Conservation (phyloP, 1,284 basidiomycete genomes). For the Grifola frondosa region DNA sequence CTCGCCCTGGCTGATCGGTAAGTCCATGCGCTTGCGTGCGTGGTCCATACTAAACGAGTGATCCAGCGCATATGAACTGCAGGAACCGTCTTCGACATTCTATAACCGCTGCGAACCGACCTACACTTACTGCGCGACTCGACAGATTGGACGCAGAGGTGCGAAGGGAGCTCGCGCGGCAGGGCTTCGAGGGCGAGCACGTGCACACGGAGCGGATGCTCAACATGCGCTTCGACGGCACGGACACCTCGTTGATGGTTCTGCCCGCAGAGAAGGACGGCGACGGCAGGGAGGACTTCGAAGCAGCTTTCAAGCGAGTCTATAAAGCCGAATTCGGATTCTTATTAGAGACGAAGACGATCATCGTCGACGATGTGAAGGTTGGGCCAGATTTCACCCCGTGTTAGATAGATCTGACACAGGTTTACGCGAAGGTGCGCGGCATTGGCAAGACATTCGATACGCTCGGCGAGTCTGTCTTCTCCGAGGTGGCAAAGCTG, state of each 20-base stretch:
- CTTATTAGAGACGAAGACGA: slow-evolving; percentile 73
- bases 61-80: slow-evolving; percentile 74
- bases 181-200: slow-evolving; percentile 77
- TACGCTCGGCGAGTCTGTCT: slow-evolving; percentile 78
- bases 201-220: slow-evolving; percentile 80
- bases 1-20: slow-evolving; percentile 86
- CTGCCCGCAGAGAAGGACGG: slow-evolving; percentile 54
- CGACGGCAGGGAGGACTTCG: slow-evolving; percentile 71
- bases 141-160: slow-evolving; percentile 70
- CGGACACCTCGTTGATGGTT: slow-evolving; percentile 91
- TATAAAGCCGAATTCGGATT: slow-evolving; percentile 93
- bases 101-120: slow-evolving; percentile 59
- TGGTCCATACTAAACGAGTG: not conserved
- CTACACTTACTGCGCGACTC: slow-evolving; percentile 59
- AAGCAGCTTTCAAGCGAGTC: slow-evolving; percentile 71
- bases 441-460: slow-evolving; percentile 91
- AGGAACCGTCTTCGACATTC: slow-evolving; percentile 82
- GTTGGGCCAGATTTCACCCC: too few relatives aligned
- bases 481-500: slow-evolving; percentile 62
- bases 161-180: slow-evolving; percentile 60
- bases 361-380: slow-evolving; percentile 92
- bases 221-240: slow-evolving; percentile 92
- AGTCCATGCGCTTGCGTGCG: slow-evolving; percentile 16
- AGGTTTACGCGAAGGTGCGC: too few relatives aligned
- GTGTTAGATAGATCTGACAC: too few relatives aligned